Evolutionary conservation across 2,329 filamentous ascomycete genomes (phyloP).

Genomic region (Neurospora crassa): DNA sequence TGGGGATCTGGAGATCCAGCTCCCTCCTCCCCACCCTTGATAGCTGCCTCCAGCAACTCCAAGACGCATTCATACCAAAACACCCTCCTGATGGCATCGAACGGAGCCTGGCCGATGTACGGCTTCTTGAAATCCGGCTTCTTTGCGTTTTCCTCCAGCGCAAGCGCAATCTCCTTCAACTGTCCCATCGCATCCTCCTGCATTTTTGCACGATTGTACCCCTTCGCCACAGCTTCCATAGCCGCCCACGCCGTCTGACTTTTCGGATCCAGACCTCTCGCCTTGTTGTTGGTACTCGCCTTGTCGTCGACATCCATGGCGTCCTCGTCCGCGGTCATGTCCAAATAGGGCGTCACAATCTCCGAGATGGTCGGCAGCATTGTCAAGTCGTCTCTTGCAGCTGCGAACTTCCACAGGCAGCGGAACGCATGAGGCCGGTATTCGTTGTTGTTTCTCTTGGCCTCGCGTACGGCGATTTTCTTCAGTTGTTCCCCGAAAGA

Average conservation of each 20-base stretch:
- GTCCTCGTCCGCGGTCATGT: slow-evolving; percentile 47
- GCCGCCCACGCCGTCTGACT: slow-evolving; percentile 38
- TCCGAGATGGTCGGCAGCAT: slow-evolving; percentile 57
- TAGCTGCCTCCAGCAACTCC: slow-evolving; percentile 37
- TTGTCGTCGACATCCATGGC: slow-evolving; percentile 58
- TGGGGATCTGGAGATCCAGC: slow-evolving; percentile 13
- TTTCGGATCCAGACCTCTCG: slow-evolving; percentile 24
- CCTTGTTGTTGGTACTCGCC: slow-evolving; percentile 21
- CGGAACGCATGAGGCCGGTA: slow-evolving; percentile 71
- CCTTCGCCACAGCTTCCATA: slow-evolving; percentile 39
- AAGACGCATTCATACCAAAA: slow-evolving; percentile 42
- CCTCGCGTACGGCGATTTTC: slow-evolving; percentile 77
- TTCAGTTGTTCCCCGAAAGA: slow-evolving; percentile 55
- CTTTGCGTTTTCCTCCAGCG: slow-evolving; percentile 22
- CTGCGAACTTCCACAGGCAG: slow-evolving; percentile 64
- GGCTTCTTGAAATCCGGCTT: slow-evolving; percentile 20
- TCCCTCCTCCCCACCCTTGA: slow-evolving; percentile 14
- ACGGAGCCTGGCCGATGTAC: slow-evolving; percentile 29
- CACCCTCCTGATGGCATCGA: slow-evolving; percentile 35
- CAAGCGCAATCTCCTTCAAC: slow-evolving; percentile 29
- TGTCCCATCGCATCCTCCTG: slow-evolving; percentile 26
- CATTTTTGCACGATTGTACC: slow-evolving; percentile 36
- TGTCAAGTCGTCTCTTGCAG: slow-evolving; percentile 57
- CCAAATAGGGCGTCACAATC: slow-evolving; percentile 54
- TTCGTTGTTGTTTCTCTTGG: slow-evolving; percentile 78